These are phyloP conservation scores for Chlorella vulgaris DNA, from an alignment of 139 green algal genomes.

Conservation along the genomic window DNA sequence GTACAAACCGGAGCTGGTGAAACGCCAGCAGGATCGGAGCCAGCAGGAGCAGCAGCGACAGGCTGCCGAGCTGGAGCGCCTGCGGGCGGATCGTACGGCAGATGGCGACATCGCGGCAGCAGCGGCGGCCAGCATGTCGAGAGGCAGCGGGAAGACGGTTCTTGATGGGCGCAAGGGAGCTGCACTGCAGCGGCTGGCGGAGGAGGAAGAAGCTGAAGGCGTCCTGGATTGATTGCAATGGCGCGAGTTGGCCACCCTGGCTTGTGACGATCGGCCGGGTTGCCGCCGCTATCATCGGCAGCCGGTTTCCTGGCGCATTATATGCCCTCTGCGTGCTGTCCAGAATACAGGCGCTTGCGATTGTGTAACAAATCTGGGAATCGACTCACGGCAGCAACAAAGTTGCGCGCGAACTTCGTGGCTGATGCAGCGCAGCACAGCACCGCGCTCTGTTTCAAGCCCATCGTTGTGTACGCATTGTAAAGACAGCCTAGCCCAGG, in stretches of 20 bases:
- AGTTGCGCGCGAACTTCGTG: background rate
- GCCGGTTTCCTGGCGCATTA: too few relatives aligned
- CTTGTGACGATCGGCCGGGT: background rate
- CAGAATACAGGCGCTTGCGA: too few relatives aligned
- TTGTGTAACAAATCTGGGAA: too few relatives aligned
- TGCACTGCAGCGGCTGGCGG: constrained; percentile 7
- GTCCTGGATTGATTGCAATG: background rate
- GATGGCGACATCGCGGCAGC: background rate
- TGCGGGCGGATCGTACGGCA: constrained; percentile 55
- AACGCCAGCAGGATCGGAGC: constrained; percentile 39
- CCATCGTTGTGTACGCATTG: too few relatives aligned
- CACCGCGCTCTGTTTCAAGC: too few relatives aligned
- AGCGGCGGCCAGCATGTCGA: too few relatives aligned
- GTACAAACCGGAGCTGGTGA: constrained; percentile 75
- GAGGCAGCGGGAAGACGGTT: background rate
- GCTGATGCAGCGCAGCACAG: background rate
- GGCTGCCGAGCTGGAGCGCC: constrained; percentile 57
- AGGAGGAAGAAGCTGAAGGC: constrained; percentile 16
- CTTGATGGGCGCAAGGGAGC: background rate
- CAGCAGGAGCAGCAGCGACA: constrained; percentile 55
- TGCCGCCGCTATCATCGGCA: too few relatives aligned
- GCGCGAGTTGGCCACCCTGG: too few relatives aligned
- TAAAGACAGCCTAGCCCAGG: too few relatives aligned
- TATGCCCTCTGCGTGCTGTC: too few relatives aligned
- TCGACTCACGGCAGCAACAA: too few relatives aligned